Conservation (phyloP, 805 yeast species). For the Pichia ethanolica region DNA sequence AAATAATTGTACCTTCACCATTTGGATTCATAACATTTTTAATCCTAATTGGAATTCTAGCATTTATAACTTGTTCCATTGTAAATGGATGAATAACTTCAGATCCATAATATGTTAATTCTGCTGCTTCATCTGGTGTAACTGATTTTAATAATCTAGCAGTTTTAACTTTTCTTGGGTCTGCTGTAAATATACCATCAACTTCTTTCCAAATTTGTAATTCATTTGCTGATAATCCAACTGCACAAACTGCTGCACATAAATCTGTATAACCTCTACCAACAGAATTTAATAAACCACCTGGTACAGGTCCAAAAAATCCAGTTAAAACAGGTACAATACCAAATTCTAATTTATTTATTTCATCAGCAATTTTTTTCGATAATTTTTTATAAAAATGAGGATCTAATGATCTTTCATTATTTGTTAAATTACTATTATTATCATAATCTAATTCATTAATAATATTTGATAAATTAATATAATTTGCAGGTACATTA, state of each 20-base stretch:
- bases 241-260: slow-evolving; percentile 95
- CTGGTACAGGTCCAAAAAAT: slow-evolving; percentile 92
- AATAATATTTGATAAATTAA: slow-evolving; percentile 71
- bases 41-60: slow-evolving; percentile 92
- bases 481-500: slow-evolving; percentile 69
- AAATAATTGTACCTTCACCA: slow-evolving; percentile 91
- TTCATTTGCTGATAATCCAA: slow-evolving; percentile 87
- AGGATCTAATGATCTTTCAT: slow-evolving; percentile 43
- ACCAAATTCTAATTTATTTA: slow-evolving; percentile 31
- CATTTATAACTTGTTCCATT: slow-evolving; percentile 97
- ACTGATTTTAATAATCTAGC: slow-evolving; percentile 82
- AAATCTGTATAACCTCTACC: slow-evolving; percentile 97
- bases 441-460: slow-evolving; percentile 29
- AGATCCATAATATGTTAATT: slow-evolving; percentile 92
- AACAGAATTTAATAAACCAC: slow-evolving; percentile 85
- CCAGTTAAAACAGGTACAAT: slow-evolving; percentile 90
- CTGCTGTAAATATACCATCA: slow-evolving; percentile 98
- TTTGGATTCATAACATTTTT: slow-evolving; percentile 90
- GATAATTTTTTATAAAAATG: slow-evolving; percentile 53
- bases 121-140: slow-evolving; percentile 98
- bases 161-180: slow-evolving; percentile 88
- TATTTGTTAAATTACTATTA: slow-evolving; percentile 22
- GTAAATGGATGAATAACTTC: slow-evolving; percentile 99
- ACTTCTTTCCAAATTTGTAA: slow-evolving; percentile 98
- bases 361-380: slow-evolving; percentile 41